phyloP scores from a whole-genome alignment of 176 grass and related monocot species.

The Secale cereale region DNA sequence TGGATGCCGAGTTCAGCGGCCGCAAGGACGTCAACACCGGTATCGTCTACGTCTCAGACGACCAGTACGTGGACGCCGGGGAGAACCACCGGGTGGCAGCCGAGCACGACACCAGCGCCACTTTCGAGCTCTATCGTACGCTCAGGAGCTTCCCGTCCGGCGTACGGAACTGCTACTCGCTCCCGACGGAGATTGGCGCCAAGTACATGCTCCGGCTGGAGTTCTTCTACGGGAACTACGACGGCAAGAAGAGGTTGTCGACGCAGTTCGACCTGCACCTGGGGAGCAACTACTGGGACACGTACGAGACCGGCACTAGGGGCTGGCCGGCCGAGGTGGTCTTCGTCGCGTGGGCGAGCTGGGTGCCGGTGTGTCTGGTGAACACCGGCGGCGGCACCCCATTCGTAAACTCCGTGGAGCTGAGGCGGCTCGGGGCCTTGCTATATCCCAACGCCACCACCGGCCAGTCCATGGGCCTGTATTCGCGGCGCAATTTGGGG shows the following conservation, averaged over 20 bases:
- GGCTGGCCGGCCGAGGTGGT: background rate
- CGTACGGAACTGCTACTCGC: background rate
- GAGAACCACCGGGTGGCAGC: background rate
- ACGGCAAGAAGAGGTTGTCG: background rate
- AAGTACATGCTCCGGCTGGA: background rate
- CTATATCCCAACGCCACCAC: background rate
- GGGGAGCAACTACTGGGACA: background rate
- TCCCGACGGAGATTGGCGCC: background rate
- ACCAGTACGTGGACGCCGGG: too few relatives aligned
- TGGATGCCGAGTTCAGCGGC: too few relatives aligned
- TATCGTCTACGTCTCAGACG: too few relatives aligned
- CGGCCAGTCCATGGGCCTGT: background rate
- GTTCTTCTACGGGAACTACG: background rate
- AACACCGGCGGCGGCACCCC: slow-evolving; percentile 29
- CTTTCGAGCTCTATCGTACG: background rate
- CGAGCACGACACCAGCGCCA: too few relatives aligned
- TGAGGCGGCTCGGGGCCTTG: background rate
- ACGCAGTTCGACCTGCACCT: background rate
- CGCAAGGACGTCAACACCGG: too few relatives aligned
- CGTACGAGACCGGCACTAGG: background rate
- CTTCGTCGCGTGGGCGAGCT: background rate
- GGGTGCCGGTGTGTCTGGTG: slow-evolving; percentile 30
- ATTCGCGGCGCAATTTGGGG: too few relatives aligned
- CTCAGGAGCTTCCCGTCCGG: background rate
- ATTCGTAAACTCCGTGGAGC: slow-evolving; percentile 25